phyloP scores from a whole-genome alignment of 768 basidiomycete species.

The Hygrocybe coccinea region DNA sequence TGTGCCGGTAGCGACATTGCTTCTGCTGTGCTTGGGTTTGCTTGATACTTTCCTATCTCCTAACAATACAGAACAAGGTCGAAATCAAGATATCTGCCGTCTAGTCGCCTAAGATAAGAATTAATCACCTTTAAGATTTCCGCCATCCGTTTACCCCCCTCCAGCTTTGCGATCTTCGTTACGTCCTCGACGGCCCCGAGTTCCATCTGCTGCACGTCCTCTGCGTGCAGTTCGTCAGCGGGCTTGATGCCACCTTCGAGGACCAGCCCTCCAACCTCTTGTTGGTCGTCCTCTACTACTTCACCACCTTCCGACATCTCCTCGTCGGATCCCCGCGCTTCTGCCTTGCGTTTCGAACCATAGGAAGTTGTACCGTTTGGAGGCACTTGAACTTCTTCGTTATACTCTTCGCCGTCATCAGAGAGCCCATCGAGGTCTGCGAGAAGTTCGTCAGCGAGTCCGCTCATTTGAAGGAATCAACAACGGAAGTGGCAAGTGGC shows the following conservation, averaged over 20 bases:
- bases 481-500: too few relatives aligned
- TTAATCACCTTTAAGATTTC: constrained; percentile 72
- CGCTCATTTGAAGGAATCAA: too few relatives aligned
- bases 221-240: constrained; percentile 92
- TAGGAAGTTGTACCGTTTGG: constrained; percentile 17
- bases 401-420: constrained; percentile 52
- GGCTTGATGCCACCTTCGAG: constrained; percentile 85
- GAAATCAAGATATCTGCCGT: neutral
- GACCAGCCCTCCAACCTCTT: constrained; percentile 54
- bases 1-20: constrained; percentile 76
- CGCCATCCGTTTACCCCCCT: constrained; percentile 80
- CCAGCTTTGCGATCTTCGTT: constrained; percentile 79
- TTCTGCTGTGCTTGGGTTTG: constrained; percentile 72
- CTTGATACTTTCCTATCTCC: constrained; percentile 88
- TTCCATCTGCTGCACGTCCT: constrained; percentile 95
- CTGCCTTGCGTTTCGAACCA: constrained; percentile 60
- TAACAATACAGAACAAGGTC: constrained; percentile 25
- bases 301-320: constrained; percentile 53
- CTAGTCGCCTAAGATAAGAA: neutral
- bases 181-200: constrained; percentile 82
- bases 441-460: constrained; percentile 86
- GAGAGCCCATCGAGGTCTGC: constrained; percentile 88
- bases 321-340: constrained; percentile 38
- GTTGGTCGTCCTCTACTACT: constrained; percentile 41
- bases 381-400: constrained; percentile 37